Evolutionary conservation across 306 rosid species (phyloP).

Genomic region (Leucaena leucocephala): DNA sequence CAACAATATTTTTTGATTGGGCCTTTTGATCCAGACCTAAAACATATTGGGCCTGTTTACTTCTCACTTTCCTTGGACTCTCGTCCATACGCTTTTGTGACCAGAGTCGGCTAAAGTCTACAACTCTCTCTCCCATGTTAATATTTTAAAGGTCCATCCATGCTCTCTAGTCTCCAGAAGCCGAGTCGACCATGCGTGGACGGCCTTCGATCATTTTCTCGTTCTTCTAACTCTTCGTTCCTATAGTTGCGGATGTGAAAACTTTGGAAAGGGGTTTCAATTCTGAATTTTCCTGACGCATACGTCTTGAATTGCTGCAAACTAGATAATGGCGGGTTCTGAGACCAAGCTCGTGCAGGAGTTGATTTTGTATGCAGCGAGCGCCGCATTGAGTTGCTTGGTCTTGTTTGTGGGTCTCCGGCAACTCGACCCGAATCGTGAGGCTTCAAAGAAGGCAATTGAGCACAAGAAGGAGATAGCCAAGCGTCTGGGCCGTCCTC

Average conservation of each 20-base stretch:
- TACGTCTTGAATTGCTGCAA: not conserved
- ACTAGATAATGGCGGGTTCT: slow-evolving; percentile 55
- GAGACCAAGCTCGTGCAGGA: slow-evolving; percentile 78
- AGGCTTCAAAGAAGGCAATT: slow-evolving; percentile 81
- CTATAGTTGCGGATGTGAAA: not conserved
- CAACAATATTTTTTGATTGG: not conserved
- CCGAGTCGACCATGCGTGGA: not conserved
- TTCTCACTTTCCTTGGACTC: not conserved
- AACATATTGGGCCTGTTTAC: not conserved
- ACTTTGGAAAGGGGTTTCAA: not conserved
- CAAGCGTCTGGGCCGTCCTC: slow-evolving; percentile 96
- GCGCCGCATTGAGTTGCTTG: slow-evolving; percentile 88
- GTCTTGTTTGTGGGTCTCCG: slow-evolving; percentile 77
- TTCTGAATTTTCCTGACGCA: not conserved
- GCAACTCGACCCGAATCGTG: slow-evolving; percentile 91
- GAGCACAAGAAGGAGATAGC: slow-evolving; percentile 92
- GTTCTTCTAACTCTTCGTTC: not conserved
- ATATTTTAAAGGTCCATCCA: not conserved
- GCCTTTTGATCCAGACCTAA: not conserved
- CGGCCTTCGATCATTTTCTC: not conserved
- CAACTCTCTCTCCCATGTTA: not conserved
- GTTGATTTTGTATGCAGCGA: slow-evolving; percentile 79
- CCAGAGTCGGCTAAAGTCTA: not conserved
- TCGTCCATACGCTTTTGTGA: not conserved
- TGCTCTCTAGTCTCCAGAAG: not conserved